A percentile compares a stretch with the other conserved stretches of the same genome.
Evolutionary conservation across 2,329 filamentous ascomycete species (phyloP).

Genomic region (Coniochaeta sp.): DNA sequence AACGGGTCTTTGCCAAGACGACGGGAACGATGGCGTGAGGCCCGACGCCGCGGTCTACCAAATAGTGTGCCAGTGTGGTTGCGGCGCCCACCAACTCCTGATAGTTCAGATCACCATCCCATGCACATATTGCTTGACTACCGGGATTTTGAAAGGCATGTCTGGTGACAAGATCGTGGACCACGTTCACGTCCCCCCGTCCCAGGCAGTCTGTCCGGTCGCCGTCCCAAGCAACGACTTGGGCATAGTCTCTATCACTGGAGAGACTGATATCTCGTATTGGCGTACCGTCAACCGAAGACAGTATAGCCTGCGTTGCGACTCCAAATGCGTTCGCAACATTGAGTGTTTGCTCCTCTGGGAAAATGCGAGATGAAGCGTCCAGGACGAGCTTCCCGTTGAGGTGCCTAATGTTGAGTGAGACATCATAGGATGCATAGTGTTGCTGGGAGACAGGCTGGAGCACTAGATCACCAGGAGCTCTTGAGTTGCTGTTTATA

Average conservation of each 20-base stretch:
- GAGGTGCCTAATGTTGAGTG: conserved; percentile 34
- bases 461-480: conserved; percentile 19
- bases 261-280: conserved; percentile 44
- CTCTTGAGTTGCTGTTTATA: conserved; percentile 22
- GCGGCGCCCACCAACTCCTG: conserved; percentile 29
- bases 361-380: conserved; percentile 33
- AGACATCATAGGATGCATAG: conserved; percentile 38
- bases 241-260: conserved; percentile 45
- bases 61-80: conserved; percentile 30
- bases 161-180: conserved; percentile 37
- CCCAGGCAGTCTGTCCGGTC: conserved; percentile 28
- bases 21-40: conserved; percentile 55
- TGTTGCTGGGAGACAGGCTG: conserved; percentile 30
- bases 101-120: conserved; percentile 38
- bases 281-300: conserved; percentile 28
- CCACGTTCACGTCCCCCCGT: conserved; percentile 29
- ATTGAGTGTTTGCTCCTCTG: conserved; percentile 37
- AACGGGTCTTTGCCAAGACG: conserved; percentile 61
- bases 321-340: conserved; percentile 46
- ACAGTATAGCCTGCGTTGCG: conserved; percentile 39
- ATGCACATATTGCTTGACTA: conserved; percentile 32
- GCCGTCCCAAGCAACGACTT: conserved; percentile 46
- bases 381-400: conserved; percentile 33
- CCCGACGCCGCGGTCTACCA: conserved; percentile 42
- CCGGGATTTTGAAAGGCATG: conserved; percentile 31